A percentile compares a stretch with the other conserved stretches of the same genome.
These are phyloP conservation scores for Tuber calosporum DNA, from an alignment of 495 filamentous ascomycete species.

Conservation along the genomic window DNA sequence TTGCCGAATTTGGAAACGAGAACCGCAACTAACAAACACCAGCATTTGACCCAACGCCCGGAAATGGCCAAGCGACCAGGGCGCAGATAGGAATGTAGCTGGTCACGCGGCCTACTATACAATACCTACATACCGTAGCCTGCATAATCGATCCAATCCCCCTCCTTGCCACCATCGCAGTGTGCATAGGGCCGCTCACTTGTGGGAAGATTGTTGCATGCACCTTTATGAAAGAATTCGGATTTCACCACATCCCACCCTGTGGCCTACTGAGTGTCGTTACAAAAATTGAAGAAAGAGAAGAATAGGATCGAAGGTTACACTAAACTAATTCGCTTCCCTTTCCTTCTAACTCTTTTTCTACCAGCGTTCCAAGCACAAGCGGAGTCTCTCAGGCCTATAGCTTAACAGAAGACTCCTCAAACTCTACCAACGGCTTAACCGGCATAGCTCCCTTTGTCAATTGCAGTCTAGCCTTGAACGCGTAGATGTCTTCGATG, in stretches of 20 bases:
- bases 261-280: neutral
- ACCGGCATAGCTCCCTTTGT: slow-evolving; percentile 38
- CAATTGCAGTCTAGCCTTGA: slow-evolving; percentile 37
- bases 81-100: neutral
- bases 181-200: neutral
- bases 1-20: neutral
- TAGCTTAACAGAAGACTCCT: slow-evolving; percentile 38
- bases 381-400: slow-evolving; percentile 8
- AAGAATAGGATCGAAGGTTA: neutral
- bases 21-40: neutral
- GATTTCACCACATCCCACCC: neutral
- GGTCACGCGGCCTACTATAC: neutral
- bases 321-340: neutral
- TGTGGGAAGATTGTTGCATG: neutral
- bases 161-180: neutral
- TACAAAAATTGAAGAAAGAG: neutral
- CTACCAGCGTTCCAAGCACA: neutral
- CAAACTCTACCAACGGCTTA: slow-evolving; percentile 39
- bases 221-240: neutral
- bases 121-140: neutral
- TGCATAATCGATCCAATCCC: no score
- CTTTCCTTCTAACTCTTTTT: neutral
- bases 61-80: neutral
- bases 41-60: neutral
- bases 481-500: slow-evolving; percentile 35